phyloP scores from a whole-genome alignment of 2,329 filamentous ascomycete species.

The Massarina eburnea region DNA sequence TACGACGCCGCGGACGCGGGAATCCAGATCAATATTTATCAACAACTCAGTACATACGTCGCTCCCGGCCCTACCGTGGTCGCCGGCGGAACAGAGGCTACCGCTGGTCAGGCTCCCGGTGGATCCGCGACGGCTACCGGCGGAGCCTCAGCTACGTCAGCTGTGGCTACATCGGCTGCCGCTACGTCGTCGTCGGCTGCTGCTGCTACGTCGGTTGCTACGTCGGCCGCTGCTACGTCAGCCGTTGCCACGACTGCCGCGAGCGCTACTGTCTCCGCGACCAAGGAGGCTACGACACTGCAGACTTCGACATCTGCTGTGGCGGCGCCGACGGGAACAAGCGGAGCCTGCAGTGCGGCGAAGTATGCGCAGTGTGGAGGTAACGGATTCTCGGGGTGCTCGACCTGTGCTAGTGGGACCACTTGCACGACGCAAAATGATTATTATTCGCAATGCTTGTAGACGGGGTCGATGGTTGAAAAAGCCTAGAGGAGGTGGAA shows the following conservation, averaged over 20 bases:
- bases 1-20: constrained; percentile 62
- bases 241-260: constrained; percentile 7
- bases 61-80: constrained; percentile 53
- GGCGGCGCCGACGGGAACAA: constrained; percentile 15
- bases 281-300: neutral
- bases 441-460: constrained; percentile 35
- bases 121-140: constrained; percentile 22
- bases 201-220: constrained; percentile 8
- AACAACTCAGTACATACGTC: constrained; percentile 47
- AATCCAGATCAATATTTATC: constrained; percentile 62
- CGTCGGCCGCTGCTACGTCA: constrained; percentile 1
- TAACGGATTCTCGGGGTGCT: constrained; percentile 27
- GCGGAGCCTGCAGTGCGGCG: constrained; percentile 17
- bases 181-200: neutral
- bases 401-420: constrained; percentile 23
- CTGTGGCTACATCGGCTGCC: neutral
- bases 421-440: constrained; percentile 22
- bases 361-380: constrained; percentile 40
- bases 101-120: constrained; percentile 27
- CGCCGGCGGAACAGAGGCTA: constrained; percentile 28
- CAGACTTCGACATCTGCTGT: constrained; percentile 12
- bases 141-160: constrained; percentile 10
- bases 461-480: constrained; percentile 2
- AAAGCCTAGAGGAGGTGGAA: neutral
- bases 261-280: neutral